These are phyloP conservation scores for Cercospora zeae-maydis DNA, from an alignment of 2,329 filamentous ascomycete genomes.

Conservation along the genomic window DNA sequence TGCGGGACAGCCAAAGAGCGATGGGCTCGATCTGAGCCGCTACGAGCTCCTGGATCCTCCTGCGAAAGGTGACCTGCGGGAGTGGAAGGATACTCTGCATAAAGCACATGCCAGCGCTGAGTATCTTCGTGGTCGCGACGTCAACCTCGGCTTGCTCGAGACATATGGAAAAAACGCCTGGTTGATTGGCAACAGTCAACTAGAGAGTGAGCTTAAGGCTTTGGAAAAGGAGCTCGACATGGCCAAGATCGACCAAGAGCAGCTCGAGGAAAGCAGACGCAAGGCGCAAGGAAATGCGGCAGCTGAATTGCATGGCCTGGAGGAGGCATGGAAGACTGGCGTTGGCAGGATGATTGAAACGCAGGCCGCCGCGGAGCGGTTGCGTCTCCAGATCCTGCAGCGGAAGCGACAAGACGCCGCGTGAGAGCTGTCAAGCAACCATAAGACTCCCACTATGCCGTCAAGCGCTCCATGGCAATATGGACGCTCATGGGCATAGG, in stretches of 20 bases:
- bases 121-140: constrained; percentile 55
- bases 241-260: constrained; percentile 66
- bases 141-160: constrained; percentile 71
- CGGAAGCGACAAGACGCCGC: constrained; percentile 50
- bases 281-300: constrained; percentile 65
- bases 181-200: constrained; percentile 77
- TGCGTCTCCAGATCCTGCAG: constrained; percentile 65
- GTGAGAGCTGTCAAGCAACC: constrained; percentile 8
- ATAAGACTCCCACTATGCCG: neutral
- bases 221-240: constrained; percentile 73
- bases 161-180: constrained; percentile 84
- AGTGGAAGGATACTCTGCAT: constrained; percentile 52
- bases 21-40: constrained; percentile 68
- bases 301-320: constrained; percentile 69
- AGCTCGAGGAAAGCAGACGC: constrained; percentile 67
- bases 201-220: constrained; percentile 66
- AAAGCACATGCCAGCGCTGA: constrained; percentile 57
- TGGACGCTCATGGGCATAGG: neutral
- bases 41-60: constrained; percentile 74
- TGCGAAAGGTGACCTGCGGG: constrained; percentile 41
- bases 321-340: constrained; percentile 74
- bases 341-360: constrained; percentile 80
- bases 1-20: constrained; percentile 44
- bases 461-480: neutral
- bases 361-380: constrained; percentile 73